phyloP scores from a whole-genome alignment of 495 filamentous ascomycete species.

The Penicillium pulvis region DNA sequence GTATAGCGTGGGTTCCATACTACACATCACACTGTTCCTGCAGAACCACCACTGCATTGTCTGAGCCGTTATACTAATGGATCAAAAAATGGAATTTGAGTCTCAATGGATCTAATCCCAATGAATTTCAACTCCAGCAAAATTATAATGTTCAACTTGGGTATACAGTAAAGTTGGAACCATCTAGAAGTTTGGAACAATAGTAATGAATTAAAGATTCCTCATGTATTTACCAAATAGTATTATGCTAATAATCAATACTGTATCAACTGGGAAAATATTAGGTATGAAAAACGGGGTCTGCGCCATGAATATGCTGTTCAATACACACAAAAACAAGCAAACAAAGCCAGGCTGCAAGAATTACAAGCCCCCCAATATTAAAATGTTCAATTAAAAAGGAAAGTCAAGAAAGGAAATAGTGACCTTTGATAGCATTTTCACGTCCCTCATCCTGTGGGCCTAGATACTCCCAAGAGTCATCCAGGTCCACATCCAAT shows the following conservation, averaged over 20 bases:
- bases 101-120: no score
- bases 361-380: constrained; percentile 24
- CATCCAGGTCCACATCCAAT: constrained; percentile 1
- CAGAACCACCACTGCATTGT: background rate
- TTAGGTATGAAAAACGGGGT: constrained; percentile 19
- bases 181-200: no score
- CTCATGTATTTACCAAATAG: constrained; percentile 24
- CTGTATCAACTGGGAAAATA: constrained; percentile 7
- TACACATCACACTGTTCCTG: background rate
- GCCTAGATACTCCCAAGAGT: constrained; percentile 5
- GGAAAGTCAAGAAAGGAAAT: constrained; percentile 18
- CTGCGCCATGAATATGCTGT: constrained; percentile 30
- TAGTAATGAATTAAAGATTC: background rate
- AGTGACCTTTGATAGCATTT: constrained; percentile 23
- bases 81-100: no score
- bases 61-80: background rate
- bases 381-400: constrained; percentile 13
- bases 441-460: constrained; percentile 34
- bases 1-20: constrained; percentile 4
- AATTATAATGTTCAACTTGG: no score
- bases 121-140: no score
- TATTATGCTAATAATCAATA: constrained; percentile 29
- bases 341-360: constrained; percentile 6
- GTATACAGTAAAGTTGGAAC: no score
- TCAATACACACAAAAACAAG: constrained; percentile 18